A percentile compares a stretch with the other conserved stretches of the same genome.
These are phyloP conservation scores for Coniella lustricola DNA, from an alignment of 2,329 filamentous ascomycete species.

Conservation along the genomic window DNA sequence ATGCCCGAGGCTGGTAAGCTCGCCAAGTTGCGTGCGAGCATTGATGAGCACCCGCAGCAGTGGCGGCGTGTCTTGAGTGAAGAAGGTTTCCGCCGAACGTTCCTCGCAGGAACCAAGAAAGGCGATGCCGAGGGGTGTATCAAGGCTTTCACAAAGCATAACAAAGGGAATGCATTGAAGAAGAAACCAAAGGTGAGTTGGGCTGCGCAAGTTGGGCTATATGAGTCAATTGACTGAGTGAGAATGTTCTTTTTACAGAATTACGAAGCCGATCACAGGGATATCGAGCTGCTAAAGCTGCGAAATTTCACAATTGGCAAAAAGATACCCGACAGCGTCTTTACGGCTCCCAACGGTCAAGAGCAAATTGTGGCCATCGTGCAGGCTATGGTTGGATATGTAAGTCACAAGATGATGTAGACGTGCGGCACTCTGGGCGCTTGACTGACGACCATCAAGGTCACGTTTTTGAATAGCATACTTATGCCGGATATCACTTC, in stretches of 20 bases:
- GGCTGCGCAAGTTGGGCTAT: too few species aligned
- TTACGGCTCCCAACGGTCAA: constrained; percentile 56
- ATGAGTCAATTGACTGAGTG: too few species aligned
- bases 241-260: constrained; percentile 42
- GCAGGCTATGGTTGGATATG: constrained; percentile 67
- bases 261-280: constrained; percentile 64
- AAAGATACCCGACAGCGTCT: constrained; percentile 57
- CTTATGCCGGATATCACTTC: constrained; percentile 61
- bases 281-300: constrained; percentile 75
- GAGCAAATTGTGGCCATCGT: constrained; percentile 59
- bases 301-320: constrained; percentile 69
- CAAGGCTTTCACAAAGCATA: constrained; percentile 62
- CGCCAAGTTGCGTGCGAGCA: constrained; percentile 60
- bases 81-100: constrained; percentile 53
- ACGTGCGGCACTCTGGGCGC: not conserved
- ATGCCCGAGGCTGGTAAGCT: constrained; percentile 64
- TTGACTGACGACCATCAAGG: constrained; percentile 32
- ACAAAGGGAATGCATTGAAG: constrained; percentile 71
- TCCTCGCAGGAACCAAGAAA: constrained; percentile 50
- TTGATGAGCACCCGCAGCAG: constrained; percentile 64
- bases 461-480: constrained; percentile 64
- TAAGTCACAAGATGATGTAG: constrained; percentile 44
- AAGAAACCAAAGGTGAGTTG: constrained; percentile 70
- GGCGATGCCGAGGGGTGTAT: constrained; percentile 52
- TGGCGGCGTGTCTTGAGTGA: constrained; percentile 63